Evolutionary conservation across 1,284 basidiomycete genomes (phyloP).

Genomic region (Pulveroboletus sp.): DNA sequence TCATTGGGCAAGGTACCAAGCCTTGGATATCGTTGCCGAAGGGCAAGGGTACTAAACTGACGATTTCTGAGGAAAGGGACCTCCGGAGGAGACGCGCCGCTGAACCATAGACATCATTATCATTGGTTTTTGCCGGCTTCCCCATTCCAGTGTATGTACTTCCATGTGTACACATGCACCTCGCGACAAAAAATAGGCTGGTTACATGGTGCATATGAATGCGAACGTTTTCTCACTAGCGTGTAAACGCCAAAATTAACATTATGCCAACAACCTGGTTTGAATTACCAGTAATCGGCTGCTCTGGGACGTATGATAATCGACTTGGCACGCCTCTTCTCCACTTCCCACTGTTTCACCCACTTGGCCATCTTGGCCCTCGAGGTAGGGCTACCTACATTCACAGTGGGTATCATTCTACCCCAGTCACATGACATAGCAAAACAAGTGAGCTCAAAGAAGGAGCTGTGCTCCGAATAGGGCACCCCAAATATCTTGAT

Average conservation of each 20-base stretch:
- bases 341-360: conserved; percentile 84
- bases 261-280: not conserved
- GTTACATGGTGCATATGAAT: conserved; percentile 17
- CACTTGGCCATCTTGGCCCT: conserved; percentile 83
- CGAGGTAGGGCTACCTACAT: conserved; percentile 79
- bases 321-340: conserved; percentile 56
- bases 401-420: conserved; percentile 94
- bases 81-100: conserved; percentile 69
- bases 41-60: conserved; percentile 96
- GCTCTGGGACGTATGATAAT: conserved; percentile 59
- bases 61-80: conserved; percentile 85
- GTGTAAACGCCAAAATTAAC: too few relatives aligned
- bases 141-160: conserved; percentile 20
- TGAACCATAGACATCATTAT: conserved; percentile 46
- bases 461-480: conserved; percentile 95
- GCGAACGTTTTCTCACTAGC: not conserved
- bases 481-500: conserved; percentile 86
- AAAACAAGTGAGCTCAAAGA: conserved; percentile 92
- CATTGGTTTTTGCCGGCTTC: conserved; percentile 25
- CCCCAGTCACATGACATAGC: conserved; percentile 80
- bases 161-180: conserved; percentile 11
- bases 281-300: conserved; percentile 61
- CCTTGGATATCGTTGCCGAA: conserved; percentile 97
- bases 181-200: conserved; percentile 20
- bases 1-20: conserved; percentile 94